These are phyloP conservation scores for Cercis canadensis DNA, from an alignment of 306 rosid species.

Conservation along the genomic window DNA sequence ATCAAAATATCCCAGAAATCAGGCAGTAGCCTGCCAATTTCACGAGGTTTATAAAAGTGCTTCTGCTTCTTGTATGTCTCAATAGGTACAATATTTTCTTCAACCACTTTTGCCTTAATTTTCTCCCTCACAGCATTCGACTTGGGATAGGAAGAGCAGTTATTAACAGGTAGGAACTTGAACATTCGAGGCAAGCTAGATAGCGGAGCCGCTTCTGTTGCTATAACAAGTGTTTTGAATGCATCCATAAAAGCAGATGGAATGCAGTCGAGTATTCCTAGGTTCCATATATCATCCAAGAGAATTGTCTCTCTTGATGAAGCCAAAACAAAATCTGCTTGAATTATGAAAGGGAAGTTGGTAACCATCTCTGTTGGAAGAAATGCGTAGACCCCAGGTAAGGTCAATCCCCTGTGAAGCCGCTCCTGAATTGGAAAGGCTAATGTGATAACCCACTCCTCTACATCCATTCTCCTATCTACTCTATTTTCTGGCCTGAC, in stretches of 20 bases:
- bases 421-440: constrained; percentile 69
- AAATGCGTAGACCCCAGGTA: constrained; percentile 70
- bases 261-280: constrained; percentile 72
- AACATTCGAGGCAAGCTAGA: constrained; percentile 51
- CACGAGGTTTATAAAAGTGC: no score
- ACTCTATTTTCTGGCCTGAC: constrained; percentile 53
- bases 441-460: constrained; percentile 63
- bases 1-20: no score
- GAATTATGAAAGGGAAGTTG: constrained; percentile 74
- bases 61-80: no score
- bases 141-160: no score
- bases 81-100: no score
- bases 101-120: no score
- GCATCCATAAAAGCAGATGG: constrained; percentile 69
- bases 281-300: constrained; percentile 77
- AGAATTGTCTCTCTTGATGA: no score
- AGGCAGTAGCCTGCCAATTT: no score
- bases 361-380: constrained; percentile 85
- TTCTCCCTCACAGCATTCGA: no score
- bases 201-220: constrained; percentile 44
- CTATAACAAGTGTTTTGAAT: constrained; percentile 54
- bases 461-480: constrained; percentile 64
- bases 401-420: constrained; percentile 47
- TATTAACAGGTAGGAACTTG: no score
- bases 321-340: no score